These are phyloP conservation scores for Akanthomyces lecanii DNA, from an alignment of 2,329 filamentous ascomycete species.

Conservation along the genomic window DNA sequence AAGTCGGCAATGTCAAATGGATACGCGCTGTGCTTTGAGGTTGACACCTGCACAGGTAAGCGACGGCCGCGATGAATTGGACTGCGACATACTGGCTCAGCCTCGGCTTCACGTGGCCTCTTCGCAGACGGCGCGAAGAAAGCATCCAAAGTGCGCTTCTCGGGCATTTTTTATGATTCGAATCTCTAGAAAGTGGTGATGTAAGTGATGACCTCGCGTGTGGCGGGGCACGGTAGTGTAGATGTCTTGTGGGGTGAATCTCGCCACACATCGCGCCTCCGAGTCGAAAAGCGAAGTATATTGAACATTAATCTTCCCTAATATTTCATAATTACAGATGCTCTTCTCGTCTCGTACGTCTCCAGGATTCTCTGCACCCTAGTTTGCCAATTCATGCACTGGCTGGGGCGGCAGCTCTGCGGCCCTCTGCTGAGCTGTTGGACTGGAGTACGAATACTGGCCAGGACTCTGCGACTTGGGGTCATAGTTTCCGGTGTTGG, in stretches of 20 bases:
- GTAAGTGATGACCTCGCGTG: slow-evolving; percentile 5
- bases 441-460: not conserved
- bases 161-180: slow-evolving; percentile 26
- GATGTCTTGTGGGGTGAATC: not conserved
- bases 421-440: not conserved
- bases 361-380: not conserved
- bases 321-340: not conserved
- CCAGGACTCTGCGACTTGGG: not conserved
- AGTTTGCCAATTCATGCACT: not conserved
- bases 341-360: not conserved
- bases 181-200: slow-evolving; percentile 2
- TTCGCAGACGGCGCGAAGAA: slow-evolving; percentile 58
- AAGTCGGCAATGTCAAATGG: slow-evolving; percentile 48
- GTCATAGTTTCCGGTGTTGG: not conserved
- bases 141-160: slow-evolving; percentile 62
- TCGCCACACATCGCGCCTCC: not conserved
- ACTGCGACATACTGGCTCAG: not conserved
- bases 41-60: slow-evolving; percentile 22
- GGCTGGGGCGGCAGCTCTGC: not conserved
- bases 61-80: not conserved
- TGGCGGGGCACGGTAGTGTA: not conserved
- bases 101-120: slow-evolving; percentile 23
- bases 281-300: not conserved
- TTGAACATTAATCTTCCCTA: not conserved
- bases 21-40: slow-evolving; percentile 43